A percentile compares a stretch with the other conserved stretches of the same genome.
phyloP scores from a whole-genome alignment of 2,329 filamentous ascomycete genomes.

The Mollisia scopiformis region DNA sequence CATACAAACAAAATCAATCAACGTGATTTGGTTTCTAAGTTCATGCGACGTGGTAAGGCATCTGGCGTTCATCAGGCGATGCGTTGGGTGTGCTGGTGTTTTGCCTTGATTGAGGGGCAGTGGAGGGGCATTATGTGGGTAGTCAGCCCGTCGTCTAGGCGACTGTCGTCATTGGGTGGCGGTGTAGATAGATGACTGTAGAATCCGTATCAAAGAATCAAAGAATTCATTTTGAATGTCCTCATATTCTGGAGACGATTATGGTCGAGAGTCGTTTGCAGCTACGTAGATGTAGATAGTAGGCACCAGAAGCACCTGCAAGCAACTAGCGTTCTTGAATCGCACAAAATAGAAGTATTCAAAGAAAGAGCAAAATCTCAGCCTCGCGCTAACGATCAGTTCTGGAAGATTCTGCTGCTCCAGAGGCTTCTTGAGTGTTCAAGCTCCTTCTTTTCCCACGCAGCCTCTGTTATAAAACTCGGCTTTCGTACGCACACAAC shows the following conservation, averaged over 20 bases:
- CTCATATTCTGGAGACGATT: too few species aligned
- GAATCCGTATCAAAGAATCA: background rate
- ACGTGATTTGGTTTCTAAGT: background rate
- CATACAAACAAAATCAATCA: too few species aligned
- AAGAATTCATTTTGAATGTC: background rate
- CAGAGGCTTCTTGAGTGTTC: too few species aligned
- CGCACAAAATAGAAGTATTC: too few species aligned
- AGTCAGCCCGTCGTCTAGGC: background rate
- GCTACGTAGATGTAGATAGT: background rate
- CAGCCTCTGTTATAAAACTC: background rate
- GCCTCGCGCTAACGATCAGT: background rate
- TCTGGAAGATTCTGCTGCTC: background rate
- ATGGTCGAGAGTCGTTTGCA: background rate
- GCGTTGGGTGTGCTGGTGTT: background rate
- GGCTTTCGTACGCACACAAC: background rate
- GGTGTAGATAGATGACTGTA: background rate
- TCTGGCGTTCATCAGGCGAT: background rate
- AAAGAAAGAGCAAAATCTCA: background rate
- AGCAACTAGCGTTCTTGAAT: background rate
- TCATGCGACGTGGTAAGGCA: background rate
- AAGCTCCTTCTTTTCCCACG: too few species aligned
- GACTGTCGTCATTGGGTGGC: slow-evolving; percentile 2
- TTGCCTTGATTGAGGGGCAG: background rate
- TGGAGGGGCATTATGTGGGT: background rate
- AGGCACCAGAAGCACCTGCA: background rate